Base-by-base conservation (phyloP, 2,329 filamentous ascomycete genomes). In the Colletotrichum coccodes region DNA sequence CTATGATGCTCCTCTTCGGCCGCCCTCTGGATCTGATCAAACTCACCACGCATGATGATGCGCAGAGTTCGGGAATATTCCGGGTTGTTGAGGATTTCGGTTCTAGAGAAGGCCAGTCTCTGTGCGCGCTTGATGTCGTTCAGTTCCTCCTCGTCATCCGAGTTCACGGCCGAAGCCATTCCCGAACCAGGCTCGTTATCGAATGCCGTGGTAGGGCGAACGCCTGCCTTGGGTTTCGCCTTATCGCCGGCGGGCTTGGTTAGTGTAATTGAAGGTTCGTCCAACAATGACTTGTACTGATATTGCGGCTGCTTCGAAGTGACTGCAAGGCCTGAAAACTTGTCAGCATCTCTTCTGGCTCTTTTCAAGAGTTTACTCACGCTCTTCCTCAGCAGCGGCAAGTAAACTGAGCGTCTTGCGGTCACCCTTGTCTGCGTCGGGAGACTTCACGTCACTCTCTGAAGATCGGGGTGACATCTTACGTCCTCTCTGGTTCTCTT, bases 11-110 rank as follows among this genome's bases (percentile, higher is more conserved):
- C 93, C 14, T 94, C 92, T 64, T 95, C 91, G 0, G 93, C 93
- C 75, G 95, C 90, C 72, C 91, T 87, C 49, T 92, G 90, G 72
- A 97, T 91, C 73, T 90, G 88, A 57, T 83, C 82, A 77, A 94
- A 98, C 73, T 98, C 93, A 44, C 96, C 96, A 16, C 96, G 91
- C 72, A 97, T 91, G 69, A 98, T 93, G 70, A 97, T 96, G 23
- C 94, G 92, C 30, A 98, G 92, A 11, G 94, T 92, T 42, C 96
- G 91, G 77, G 95, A 92, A 1, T 91, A 88, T 58, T 92, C 91
- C 1, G 91, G 90, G 2, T 91, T 93, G 12, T 91, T 92, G 70
- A 92, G 89, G 70, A 97, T 90, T 7, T 91, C 88, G 0, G 94
- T 97, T 81, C 95, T 91, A 57, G 90, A 91, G 70, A 98, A 88